Conservation (phyloP, 495 filamentous ascomycete genomes). For the Hapsidospora chrysogenum region DNA sequence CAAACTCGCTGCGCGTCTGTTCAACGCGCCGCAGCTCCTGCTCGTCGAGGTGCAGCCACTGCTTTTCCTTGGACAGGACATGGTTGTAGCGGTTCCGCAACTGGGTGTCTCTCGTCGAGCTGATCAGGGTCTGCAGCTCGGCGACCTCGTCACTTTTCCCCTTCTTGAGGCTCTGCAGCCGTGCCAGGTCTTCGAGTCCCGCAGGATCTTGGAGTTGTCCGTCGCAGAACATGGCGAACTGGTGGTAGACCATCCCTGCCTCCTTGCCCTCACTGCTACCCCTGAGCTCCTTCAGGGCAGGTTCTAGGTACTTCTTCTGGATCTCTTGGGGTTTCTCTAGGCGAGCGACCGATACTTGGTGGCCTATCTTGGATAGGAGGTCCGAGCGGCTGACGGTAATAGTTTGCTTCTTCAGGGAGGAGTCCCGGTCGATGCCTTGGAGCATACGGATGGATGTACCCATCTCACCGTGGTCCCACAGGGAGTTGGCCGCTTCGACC, state of each 20-base stretch:
- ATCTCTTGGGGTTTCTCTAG: slow-evolving; percentile 85
- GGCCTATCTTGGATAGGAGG: slow-evolving; percentile 70
- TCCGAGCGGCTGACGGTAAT: slow-evolving; percentile 61
- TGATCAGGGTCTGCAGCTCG: slow-evolving; percentile 41
- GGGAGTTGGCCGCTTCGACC: slow-evolving; percentile 68
- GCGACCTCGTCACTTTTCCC: slow-evolving; percentile 64
- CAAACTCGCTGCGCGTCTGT: slow-evolving; percentile 58
- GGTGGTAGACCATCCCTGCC: slow-evolving; percentile 79
- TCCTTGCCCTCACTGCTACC: slow-evolving; percentile 51
- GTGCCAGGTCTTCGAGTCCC: slow-evolving; percentile 66
- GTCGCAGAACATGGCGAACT: slow-evolving; percentile 91
- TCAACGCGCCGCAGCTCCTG: slow-evolving; percentile 67
- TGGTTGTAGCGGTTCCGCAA: slow-evolving; percentile 17
- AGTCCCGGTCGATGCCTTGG: slow-evolving; percentile 46
- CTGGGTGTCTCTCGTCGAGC: slow-evolving; percentile 20
- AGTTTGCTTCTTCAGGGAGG: slow-evolving; percentile 49
- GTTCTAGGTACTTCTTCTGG: slow-evolving; percentile 63
- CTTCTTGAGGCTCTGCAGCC: slow-evolving; percentile 61
- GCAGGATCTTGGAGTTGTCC: slow-evolving; percentile 76
- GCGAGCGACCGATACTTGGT: slow-evolving; percentile 81
- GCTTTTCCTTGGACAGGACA: slow-evolving; percentile 46
- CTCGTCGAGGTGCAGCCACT: slow-evolving; percentile 80
- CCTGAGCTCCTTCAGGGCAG: slow-evolving; percentile 65
- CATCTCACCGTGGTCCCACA: slow-evolving; percentile 93
- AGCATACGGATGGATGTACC: slow-evolving; percentile 82